Conservation (phyloP, 257 asterid genomes). For the Solanum okadae region DNA sequence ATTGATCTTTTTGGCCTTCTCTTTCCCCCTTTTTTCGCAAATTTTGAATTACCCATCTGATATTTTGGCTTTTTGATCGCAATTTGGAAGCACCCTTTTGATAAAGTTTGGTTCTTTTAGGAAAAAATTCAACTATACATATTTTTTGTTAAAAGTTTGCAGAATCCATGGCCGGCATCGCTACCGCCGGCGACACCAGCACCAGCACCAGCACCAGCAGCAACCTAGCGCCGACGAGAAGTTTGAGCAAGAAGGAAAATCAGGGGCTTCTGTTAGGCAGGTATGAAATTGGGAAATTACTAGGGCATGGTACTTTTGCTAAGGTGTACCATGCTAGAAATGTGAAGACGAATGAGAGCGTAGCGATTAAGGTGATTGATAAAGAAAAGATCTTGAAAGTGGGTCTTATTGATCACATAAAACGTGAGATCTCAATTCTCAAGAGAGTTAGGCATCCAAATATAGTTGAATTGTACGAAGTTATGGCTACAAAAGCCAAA, state of each 20-base stretch:
- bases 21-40: not conserved
- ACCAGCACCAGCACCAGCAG: not conserved
- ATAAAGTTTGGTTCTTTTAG: not conserved
- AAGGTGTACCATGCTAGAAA: conserved; percentile 85
- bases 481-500: conserved; percentile 84
- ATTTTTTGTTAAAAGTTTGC: not conserved
- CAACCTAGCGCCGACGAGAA: conserved; percentile 8
- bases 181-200: conserved; percentile 1
- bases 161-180: not conserved
- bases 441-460: conserved; percentile 92
- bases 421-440: conserved; percentile 90
- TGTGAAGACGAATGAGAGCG: conserved; percentile 55
- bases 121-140: not conserved
- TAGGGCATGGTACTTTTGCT: conserved; percentile 90
- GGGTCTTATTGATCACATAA: conserved; percentile 66
- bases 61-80: not conserved
- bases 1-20: not conserved
- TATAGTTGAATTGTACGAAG: conserved; percentile 83
- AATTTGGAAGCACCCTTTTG: not conserved
- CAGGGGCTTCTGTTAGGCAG: conserved; percentile 60
- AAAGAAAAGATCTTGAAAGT: conserved; percentile 77
- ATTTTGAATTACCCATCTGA: not conserved
- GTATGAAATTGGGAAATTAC: conserved; percentile 59
- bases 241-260: conserved; percentile 24
- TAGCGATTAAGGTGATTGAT: conserved; percentile 84